Base-by-base conservation (phyloP, 2,329 filamentous ascomycete genomes). In the Cercospora sojina region DNA sequence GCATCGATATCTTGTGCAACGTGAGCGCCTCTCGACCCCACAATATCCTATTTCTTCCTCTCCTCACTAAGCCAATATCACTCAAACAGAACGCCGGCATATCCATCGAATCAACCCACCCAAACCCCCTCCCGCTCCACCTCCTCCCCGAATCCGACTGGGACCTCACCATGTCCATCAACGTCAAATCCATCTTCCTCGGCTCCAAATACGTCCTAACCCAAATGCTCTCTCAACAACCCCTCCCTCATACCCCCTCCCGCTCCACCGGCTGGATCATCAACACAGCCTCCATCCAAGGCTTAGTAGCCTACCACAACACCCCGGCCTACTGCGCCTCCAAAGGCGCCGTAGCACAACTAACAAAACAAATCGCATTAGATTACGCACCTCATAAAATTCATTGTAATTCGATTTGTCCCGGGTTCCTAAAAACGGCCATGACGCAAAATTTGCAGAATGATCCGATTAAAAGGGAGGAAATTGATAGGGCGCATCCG, bases 331-430 rank as follows among this genome's bases (percentile, higher is more conserved):
- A 84, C 70, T 81, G 79, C 20, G 51, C 51, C 13, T 56, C 51
- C 25, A 51, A 62, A 20, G 51, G 51, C 51, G 51, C 51, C 51
- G 81, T 83, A 6, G 74, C 80, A 9, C 75, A 79, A 49, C 75
- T 85, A 53, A 84, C 82, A 7, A 81, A 80, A 60, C 77, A 80
- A 61, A 74, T 82, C n/a, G 80, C 81, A 2, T 27, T 67, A 20
- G 65, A 67, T 27, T 67, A 67, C 47, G 65, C 79, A 1, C 73
- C 74, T 41, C 72, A 82, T 32, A 73, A 75, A 12, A 80, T 83
- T 43, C 77, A 81, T 63, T 76, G 74, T 65, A 82, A 83, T 67
- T 74, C 77, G 1, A 68, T 82, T 16, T 81, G 78, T 67, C 81
- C 81, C 5, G 80, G 81, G 1, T 83, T 72, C 35, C 65, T 73